Evolutionary conservation across 352 stramenopile species (phyloP), one percentile per base, ranked within the genome.

Genomic region (Phytophthora litchii): DNA sequence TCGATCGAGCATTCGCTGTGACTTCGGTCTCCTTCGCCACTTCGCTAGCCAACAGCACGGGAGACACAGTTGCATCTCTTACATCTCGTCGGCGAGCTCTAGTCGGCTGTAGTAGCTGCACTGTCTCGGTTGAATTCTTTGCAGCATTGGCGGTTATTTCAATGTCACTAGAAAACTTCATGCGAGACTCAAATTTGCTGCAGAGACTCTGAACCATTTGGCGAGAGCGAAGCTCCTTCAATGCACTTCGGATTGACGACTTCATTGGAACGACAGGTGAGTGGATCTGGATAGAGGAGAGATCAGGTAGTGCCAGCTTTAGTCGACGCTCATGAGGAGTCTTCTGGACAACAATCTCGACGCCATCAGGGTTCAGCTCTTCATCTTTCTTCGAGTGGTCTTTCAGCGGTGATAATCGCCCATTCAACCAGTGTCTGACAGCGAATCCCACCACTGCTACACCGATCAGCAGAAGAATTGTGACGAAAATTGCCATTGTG

Each of bases 321-420:
- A 67, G 53, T 25, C 62, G 66, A 14, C 60, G 51, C 3, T 67
- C 67, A 34, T 45, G 25, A 19, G 9, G 29, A 32, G 55, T 31
- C 29, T 75, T 68, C 8, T 83, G 59, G 3, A 88, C 66, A 45
- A 87, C 59, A 38, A 88, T 79, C 41, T 88, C 63, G 11, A 88
- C 56, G 6, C 32, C 55, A 16, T 56, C 53, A 13, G 57, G 41
- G 13, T 54, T 19, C 4, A 47, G 8, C 21, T 78, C 68, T 4
- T 74, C 64, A 38, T 67, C 46, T 16, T 72, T 86, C 54, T 77
- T 81, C 1, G 49, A 55, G 1, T 71, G 43, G 36, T 69, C 62
- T 20, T 72, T 72, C 1, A 64, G 25, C 8, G 48, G 41, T 6
- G 45, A 58, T 1, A 66, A 31, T 4, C 53, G 66, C 5, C 47